phyloP scores from a whole-genome alignment of 768 basidiomycete species.

The Boletellus ananiceps region DNA sequence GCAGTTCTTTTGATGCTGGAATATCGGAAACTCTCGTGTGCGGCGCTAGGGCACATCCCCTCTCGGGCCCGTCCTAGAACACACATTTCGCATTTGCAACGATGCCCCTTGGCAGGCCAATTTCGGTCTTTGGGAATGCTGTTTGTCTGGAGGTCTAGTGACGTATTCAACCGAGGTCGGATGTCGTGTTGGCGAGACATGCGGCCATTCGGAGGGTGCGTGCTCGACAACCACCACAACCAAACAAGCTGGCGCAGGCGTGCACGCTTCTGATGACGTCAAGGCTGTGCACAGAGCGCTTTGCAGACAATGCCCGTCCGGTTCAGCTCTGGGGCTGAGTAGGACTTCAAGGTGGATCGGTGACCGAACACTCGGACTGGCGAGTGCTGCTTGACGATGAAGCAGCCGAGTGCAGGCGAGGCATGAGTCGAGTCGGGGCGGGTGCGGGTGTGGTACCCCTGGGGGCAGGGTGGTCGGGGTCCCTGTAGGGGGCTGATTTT shows the following conservation, averaged over 20 bases:
- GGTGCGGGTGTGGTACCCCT: slow-evolving; percentile 8
- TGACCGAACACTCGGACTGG: too few species aligned
- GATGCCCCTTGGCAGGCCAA: too few species aligned
- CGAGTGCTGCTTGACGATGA: too few species aligned
- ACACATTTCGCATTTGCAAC: too few species aligned
- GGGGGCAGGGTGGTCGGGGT: slow-evolving; percentile 26
- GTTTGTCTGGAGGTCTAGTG: neutral
- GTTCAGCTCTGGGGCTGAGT: neutral
- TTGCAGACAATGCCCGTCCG: neutral
- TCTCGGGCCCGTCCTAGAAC: too few species aligned
- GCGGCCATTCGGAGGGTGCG: neutral
- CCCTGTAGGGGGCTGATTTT: slow-evolving; percentile 26
- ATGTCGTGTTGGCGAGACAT: too few species aligned
- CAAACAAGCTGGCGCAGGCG: slow-evolving; percentile 5
- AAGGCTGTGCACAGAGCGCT: neutral
- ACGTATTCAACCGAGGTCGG: too few species aligned
- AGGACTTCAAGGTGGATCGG: too few species aligned
- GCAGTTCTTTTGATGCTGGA: too few species aligned
- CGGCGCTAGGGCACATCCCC: too few species aligned
- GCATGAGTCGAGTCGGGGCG: neutral
- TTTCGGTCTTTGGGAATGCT: neutral
- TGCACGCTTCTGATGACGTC: slow-evolving; percentile 1
- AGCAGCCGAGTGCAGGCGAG: neutral
- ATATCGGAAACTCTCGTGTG: too few species aligned
- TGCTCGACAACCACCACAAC: neutral